These are phyloP conservation scores for Albifimbria verrucaria DNA, from an alignment of 2,329 filamentous ascomycete species.

Conservation along the genomic window DNA sequence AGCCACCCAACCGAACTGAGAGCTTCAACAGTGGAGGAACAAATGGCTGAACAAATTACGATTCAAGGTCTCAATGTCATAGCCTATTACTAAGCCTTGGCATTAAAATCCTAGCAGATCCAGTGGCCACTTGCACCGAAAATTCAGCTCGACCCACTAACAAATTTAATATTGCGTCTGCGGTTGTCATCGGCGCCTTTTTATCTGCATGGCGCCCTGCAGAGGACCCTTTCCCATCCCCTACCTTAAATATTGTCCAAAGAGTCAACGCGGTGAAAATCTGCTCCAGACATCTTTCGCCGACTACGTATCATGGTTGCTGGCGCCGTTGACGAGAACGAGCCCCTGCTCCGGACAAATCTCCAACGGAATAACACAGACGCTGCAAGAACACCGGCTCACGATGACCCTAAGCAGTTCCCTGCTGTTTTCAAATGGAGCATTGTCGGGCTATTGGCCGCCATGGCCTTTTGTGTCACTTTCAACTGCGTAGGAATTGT, in stretches of 20 bases:
- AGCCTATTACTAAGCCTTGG: too few relatives aligned
- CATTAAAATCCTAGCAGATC: too few relatives aligned
- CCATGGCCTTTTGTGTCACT: constrained; percentile 56
- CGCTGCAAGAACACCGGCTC: neutral
- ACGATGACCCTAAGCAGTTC: constrained; percentile 32
- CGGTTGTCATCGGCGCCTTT: neutral
- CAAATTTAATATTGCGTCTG: neutral
- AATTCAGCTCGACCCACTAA: neutral
- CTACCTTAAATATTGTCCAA: too few relatives aligned
- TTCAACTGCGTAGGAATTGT: constrained; percentile 56
- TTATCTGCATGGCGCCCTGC: too few relatives aligned
- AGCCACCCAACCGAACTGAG: too few relatives aligned
- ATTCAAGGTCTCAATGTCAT: too few relatives aligned
- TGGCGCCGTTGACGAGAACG: neutral
- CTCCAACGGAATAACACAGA: neutral
- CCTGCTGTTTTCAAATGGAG: constrained; percentile 47
- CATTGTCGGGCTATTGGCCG: constrained; percentile 48
- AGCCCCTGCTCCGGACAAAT: neutral
- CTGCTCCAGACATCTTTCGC: too few relatives aligned
- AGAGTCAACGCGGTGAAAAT: too few relatives aligned
- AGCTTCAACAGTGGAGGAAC: too few relatives aligned
- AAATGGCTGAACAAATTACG: too few relatives aligned
- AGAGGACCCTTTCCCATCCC: too few relatives aligned
- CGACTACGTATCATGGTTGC: too few relatives aligned
- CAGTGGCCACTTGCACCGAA: neutral